phyloP scores from a whole-genome alignment of 176 grass and related monocot species.

The Typha latifolia region DNA sequence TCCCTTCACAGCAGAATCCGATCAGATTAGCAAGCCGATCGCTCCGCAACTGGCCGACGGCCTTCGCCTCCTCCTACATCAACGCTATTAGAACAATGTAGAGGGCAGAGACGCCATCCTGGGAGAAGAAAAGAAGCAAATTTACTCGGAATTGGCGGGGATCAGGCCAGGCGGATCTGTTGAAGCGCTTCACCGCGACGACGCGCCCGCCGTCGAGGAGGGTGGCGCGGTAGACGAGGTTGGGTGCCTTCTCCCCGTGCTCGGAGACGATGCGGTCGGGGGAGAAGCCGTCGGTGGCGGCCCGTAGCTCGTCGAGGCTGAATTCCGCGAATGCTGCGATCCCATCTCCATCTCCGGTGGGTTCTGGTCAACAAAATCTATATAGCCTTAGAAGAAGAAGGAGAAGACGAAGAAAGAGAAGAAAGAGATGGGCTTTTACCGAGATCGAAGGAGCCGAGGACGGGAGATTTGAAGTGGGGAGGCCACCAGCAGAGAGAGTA shows the following conservation, averaged over 20 bases:
- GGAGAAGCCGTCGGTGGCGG: slow-evolving; percentile 69
- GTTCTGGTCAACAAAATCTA: slow-evolving; percentile 15
- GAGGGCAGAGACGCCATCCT: background rate
- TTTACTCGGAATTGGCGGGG: slow-evolving; percentile 59
- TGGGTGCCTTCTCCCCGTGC: slow-evolving; percentile 86
- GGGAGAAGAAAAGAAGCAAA: background rate
- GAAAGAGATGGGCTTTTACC: slow-evolving; percentile 15
- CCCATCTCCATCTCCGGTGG: slow-evolving; percentile 5
- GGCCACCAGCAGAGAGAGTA: slow-evolving; percentile 67
- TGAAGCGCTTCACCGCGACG: slow-evolving; percentile 61
- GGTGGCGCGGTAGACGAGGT: slow-evolving; percentile 69
- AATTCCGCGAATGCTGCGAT: slow-evolving; percentile 52
- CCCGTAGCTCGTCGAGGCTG: slow-evolving; percentile 60
- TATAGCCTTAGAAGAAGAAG: background rate
- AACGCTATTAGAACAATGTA: background rate
- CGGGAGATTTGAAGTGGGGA: slow-evolving; percentile 53
- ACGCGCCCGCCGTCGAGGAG: slow-evolving; percentile 53
- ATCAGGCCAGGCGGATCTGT: slow-evolving; percentile 66
- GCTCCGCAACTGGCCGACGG: slow-evolving; percentile 68
- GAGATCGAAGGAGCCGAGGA: slow-evolving; percentile 25
- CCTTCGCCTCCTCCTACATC: slow-evolving; percentile 63
- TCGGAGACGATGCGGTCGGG: slow-evolving; percentile 74
- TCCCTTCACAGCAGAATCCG: slow-evolving; percentile 62
- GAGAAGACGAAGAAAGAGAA: background rate
- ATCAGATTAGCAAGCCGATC: slow-evolving; percentile 58